Evolutionary conservation across 805 yeast genomes (phyloP), one percentile per base, ranked within the genome.

Genomic region (Saturnispora gosingensis): DNA sequence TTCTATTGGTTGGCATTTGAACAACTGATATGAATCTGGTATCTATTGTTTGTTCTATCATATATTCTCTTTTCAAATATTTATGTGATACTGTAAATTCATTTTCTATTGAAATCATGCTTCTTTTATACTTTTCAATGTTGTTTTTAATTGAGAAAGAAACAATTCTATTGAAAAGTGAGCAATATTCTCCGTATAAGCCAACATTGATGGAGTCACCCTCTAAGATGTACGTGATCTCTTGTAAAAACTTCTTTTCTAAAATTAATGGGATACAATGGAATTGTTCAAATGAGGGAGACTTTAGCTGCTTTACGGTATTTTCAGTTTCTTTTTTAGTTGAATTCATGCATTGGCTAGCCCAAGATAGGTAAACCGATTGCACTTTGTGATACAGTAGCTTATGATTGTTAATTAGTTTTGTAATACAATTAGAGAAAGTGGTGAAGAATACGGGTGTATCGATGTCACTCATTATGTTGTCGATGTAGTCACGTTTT

Each of bases 1-100:
- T 66, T 55, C 85, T 62, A 40, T 74, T 63, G 10, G 78, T 67
- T 3, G 86, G 85, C 61, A 72, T 73, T 57, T 78, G 81, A 28
- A 77, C 62, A 54, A 81, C 67, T 0, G 84, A 79, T 32, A 62
- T 58, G 47, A 81, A 77, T 4, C 84, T 74, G 27, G 79, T 66
- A 60, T 81, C 86, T 58, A 71, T 58, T 3, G 56, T 57, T 5
- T 72, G 70, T 54, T 77, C 72, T 65, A 67, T 64, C 64, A 22
- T 72, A 25, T n/a, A 36, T 16, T 49, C 49, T 18, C 45, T 28
- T n/a, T 53, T 5, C 24, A 48, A 25, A 34, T 56, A 48, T 53
- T 53, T 43, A 28, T 56, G 56, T 54, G 63, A 54, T 56, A 62
- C 34, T 61, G 64, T 49, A 60, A 64, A 59, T 67, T 64, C 58